A percentile compares a stretch with the other conserved stretches of the same genome.
Evolutionary conservation across 1,284 basidiomycete genomes (phyloP).

Genomic region (Singerocomus inundabilis): DNA sequence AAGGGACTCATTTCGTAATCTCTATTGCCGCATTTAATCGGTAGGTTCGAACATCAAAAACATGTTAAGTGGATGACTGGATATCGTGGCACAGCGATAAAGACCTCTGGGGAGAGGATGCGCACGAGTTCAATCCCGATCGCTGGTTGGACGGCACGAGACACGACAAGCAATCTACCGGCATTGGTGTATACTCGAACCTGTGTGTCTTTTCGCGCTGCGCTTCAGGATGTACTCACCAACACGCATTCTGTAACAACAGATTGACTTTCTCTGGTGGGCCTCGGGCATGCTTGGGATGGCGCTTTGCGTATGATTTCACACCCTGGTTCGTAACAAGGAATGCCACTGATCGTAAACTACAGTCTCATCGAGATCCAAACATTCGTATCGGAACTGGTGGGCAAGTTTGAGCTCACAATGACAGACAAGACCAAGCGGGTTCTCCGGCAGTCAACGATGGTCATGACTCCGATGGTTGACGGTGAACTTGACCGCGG

Average conservation of each 20-base stretch:
- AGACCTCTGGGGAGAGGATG: too few species aligned
- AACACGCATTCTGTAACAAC: not conserved
- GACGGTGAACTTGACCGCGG: constrained; percentile 46
- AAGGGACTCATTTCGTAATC: constrained; percentile 34
- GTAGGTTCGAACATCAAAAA: constrained; percentile 13
- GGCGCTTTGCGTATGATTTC: constrained; percentile 42
- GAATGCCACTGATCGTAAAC: not conserved
- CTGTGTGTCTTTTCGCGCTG: constrained; percentile 34
- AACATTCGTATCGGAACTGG: constrained; percentile 45
- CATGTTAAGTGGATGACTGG: not conserved
- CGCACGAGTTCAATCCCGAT: constrained; percentile 47
- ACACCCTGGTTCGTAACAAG: not conserved
- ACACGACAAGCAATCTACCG: constrained; percentile 34
- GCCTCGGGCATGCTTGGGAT: constrained; percentile 43
- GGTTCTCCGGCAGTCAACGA: constrained; percentile 40
- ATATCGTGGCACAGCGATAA: constrained; percentile 32
- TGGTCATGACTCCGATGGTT: constrained; percentile 46
- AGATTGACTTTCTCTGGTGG: constrained; percentile 47
- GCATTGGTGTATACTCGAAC: constrained; percentile 49
- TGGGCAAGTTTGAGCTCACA: constrained; percentile 48
- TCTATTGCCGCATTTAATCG: constrained; percentile 40
- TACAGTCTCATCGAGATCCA: constrained; percentile 47
- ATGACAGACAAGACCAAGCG: constrained; percentile 37
- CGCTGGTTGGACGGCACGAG: constrained; percentile 43
- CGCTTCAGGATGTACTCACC: not conserved